These are phyloP conservation scores for Fraxinus sp. DNA, from an alignment of 305 asterid genomes.

Conservation along the genomic window DNA sequence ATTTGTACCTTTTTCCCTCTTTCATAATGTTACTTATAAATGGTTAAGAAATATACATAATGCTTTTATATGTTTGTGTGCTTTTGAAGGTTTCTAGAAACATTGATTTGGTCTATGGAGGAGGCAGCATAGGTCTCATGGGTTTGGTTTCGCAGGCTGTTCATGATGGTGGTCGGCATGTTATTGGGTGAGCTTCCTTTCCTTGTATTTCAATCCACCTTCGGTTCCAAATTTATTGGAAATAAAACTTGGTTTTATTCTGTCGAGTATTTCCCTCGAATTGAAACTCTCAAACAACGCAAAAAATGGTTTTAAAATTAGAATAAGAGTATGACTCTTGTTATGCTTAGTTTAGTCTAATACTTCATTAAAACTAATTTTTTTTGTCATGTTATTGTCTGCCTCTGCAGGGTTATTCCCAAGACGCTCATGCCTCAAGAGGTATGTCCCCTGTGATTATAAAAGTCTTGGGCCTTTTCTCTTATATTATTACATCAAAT, in stretches of 20 bases:
- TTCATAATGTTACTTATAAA: neutral
- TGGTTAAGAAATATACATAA: neutral
- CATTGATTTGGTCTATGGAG: slow-evolving; percentile 31
- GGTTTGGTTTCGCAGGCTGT: slow-evolving; percentile 31
- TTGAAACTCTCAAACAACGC: slow-evolving; percentile 3
- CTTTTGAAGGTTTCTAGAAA: slow-evolving; percentile 25
- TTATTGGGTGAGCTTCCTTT: slow-evolving; percentile 21
- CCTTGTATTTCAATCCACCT: slow-evolving; percentile 2
- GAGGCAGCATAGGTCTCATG: slow-evolving; percentile 36
- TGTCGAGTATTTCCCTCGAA: neutral
- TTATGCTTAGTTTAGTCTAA: slow-evolving; percentile 5
- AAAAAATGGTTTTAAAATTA: neutral
- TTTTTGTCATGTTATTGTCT: slow-evolving; percentile 48
- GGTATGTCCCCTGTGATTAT: slow-evolving; percentile 36
- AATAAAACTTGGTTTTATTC: neutral
- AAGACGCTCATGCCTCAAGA: slow-evolving; percentile 29
- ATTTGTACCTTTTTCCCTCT: neutral
- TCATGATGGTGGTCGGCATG: slow-evolving; percentile 32
- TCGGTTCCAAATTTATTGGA: neutral
- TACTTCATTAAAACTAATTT: slow-evolving; percentile 26
- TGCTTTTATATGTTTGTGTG: neutral
- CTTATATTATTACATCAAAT: slow-evolving; percentile 18
- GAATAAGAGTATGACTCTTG: neutral
- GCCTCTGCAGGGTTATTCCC: slow-evolving; percentile 29
- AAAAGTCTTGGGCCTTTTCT: slow-evolving; percentile 38